These are phyloP conservation scores for Daldinia sp. DNA, from an alignment of 2,329 filamentous ascomycete genomes.

Conservation along the genomic window DNA sequence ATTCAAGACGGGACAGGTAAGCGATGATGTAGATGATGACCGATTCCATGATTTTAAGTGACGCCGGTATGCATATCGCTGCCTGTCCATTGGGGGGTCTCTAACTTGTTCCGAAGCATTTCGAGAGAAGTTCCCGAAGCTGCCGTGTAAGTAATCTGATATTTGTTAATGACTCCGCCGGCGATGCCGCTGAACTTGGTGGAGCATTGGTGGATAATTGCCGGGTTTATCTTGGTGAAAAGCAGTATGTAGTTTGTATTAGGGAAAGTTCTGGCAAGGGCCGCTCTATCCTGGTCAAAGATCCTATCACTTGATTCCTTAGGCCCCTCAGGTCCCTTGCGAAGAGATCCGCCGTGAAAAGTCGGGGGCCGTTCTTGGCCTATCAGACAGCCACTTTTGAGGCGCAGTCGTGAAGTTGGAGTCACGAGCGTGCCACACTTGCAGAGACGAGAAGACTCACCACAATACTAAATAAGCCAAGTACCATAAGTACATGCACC, in stretches of 20 bases:
- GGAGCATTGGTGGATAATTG: constrained; percentile 35
- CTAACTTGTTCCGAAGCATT: constrained; percentile 11
- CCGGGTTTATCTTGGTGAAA: constrained; percentile 40
- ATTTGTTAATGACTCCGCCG: constrained; percentile 49
- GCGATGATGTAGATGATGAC: constrained; percentile 37
- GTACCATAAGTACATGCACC: constrained; percentile 18
- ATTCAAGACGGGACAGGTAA: constrained; percentile 29
- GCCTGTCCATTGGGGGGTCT: constrained; percentile 36
- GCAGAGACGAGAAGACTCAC: constrained; percentile 33
- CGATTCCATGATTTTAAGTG: constrained; percentile 17
- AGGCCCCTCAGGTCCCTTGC: constrained; percentile 10
- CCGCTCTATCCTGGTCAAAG: constrained; percentile 34
- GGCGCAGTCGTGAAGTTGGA: constrained; percentile 46
- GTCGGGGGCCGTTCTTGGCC: constrained; percentile 30
- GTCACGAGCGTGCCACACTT: constrained; percentile 43
- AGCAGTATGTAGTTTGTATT: constrained; percentile 29
- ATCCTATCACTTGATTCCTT: constrained; percentile 40
- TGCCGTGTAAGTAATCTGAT: constrained; percentile 42
- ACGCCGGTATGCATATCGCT: constrained; percentile 33
- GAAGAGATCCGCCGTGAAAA: constrained; percentile 31
- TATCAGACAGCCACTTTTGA: constrained; percentile 49
- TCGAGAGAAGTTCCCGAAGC: constrained; percentile 22
- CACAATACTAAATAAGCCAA: constrained; percentile 15
- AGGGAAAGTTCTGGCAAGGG: constrained; percentile 26
- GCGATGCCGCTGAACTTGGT: constrained; percentile 45